Percentiles rank a stretch among this genome's conserved stretches.
These are phyloP conservation scores for Chalara sp. DNA, from an alignment of 2,329 filamentous ascomycete species.

Conservation along the genomic window DNA sequence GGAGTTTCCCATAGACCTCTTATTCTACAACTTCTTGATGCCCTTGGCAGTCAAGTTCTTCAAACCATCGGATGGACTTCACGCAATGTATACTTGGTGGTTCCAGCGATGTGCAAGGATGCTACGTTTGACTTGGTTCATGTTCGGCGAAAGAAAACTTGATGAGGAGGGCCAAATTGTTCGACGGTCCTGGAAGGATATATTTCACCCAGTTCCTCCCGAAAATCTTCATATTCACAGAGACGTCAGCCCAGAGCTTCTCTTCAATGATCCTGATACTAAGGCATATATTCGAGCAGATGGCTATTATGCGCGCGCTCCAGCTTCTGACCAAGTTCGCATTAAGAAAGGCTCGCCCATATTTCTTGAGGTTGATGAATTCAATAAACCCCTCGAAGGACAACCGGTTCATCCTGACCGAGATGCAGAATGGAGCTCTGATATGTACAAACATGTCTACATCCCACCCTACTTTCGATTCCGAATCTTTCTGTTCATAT, in stretches of 20 bases:
- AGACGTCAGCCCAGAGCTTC: constrained; percentile 16
- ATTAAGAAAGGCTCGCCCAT: constrained; percentile 79
- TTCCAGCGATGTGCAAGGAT: constrained; percentile 78
- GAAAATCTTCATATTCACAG: constrained; percentile 12
- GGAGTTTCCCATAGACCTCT: constrained; percentile 87
- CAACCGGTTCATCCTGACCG: constrained; percentile 44
- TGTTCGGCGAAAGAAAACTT: constrained; percentile 74
- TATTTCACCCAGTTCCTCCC: constrained; percentile 37
- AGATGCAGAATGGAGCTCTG: constrained; percentile 45
- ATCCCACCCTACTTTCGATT: constrained; percentile 78
- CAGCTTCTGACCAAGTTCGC: constrained; percentile 89
- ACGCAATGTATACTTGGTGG: constrained; percentile 92
- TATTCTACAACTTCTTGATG: constrained; percentile 97
- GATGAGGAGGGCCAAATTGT: constrained; percentile 74
- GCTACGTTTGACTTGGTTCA: constrained; percentile 81
- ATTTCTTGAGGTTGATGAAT: constrained; percentile 68
- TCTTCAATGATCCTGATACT: constrained; percentile 39
- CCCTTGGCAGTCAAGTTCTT: constrained; percentile 79
- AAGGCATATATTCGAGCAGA: constrained; percentile 54
- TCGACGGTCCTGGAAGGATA: constrained; percentile 52
- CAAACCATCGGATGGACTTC: constrained; percentile 76
- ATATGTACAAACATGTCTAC: constrained; percentile 57
- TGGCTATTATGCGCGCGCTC: constrained; percentile 83
- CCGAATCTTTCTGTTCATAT: constrained; percentile 77
- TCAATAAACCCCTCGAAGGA: constrained; percentile 59